Evolutionary conservation across 1,284 basidiomycete genomes (phyloP), one percentile per base, ranked within the genome.

Genomic region (Sporisorium reilianum): DNA sequence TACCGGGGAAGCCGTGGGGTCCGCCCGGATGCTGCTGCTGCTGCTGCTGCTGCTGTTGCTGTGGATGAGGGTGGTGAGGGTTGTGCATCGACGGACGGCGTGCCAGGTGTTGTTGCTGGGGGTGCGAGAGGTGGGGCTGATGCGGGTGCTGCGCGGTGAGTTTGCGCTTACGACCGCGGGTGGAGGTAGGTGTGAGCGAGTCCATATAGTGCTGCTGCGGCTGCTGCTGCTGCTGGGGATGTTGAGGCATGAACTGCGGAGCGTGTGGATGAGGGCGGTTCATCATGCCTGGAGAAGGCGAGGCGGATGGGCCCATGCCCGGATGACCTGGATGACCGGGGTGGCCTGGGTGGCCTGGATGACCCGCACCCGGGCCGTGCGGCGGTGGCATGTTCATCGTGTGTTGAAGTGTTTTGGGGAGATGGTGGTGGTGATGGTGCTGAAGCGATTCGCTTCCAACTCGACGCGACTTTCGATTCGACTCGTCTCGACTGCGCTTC

Each of bases 371-470:
- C 14, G 54, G 64, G 16, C 70, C 70, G 55, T 68, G 71, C 11
- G 71, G 71, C 23, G 71, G 71, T 41, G 71, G 71, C 71, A 74
- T 74, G 49, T 69, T 74, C 71, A 74, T 74, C 22, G 18, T 52
- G 64, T 20, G 10, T 3, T 18, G 3, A n/a, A 14, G 22, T 14
- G 10, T 10, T 50, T 34, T 6, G 32, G 9, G 22, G 18, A 16
- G 20, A 32, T 5, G 26, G 45, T 5, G 45, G 20, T 40, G 14
- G 20, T 49, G 55, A 44, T 60, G 41, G 51, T 53, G 61, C 44
- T 49, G 46, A 9, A 20, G 32, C 22, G 12, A 44, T 30, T 16
- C 18, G 26, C n/a, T 20, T 45, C 28, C 26, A 32, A 44, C 30
- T 45, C 56, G 57, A 46, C 57, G 32, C 50, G 50, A 44, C 41